Percentiles rank a stretch among this genome's conserved stretches.
Evolutionary conservation across 495 filamentous ascomycete species (phyloP).

Genomic region (Pyrenula massariospora): DNA sequence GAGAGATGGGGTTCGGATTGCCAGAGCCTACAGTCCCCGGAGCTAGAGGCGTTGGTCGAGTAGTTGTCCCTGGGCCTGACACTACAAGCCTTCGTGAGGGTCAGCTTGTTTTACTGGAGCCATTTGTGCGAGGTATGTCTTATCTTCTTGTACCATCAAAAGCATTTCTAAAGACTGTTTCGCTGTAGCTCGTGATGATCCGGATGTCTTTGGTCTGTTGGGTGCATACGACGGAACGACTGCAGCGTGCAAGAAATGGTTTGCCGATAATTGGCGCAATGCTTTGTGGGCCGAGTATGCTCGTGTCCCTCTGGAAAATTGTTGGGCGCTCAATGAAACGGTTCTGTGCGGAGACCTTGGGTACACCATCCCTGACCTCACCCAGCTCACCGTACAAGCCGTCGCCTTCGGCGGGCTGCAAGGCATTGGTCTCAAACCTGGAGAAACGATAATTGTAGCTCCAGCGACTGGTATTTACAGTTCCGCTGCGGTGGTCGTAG

Average conservation of each 20-base stretch:
- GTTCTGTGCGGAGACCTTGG: slow-evolving; percentile 19
- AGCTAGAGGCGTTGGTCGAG: slow-evolving; percentile 27
- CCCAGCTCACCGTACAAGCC: slow-evolving; percentile 7
- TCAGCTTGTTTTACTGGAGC: slow-evolving; percentile 36
- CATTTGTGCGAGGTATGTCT: slow-evolving; percentile 17
- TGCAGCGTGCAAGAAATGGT: slow-evolving; percentile 13
- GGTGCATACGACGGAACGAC: slow-evolving; percentile 19
- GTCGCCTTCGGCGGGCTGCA: slow-evolving; percentile 37
- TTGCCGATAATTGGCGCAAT: slow-evolving; percentile 31
- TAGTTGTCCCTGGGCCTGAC: slow-evolving; percentile 32
- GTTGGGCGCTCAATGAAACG: slow-evolving; percentile 26
- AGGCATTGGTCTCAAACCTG: slow-evolving; percentile 27
- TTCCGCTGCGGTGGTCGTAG: slow-evolving; percentile 28
- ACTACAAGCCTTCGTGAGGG: slow-evolving; percentile 25
- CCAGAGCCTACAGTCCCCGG: slow-evolving; percentile 11
- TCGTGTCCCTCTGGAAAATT: slow-evolving; percentile 34
- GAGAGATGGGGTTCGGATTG: slow-evolving; percentile 5
- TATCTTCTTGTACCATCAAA: slow-evolving; percentile 39
- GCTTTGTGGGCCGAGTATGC: slow-evolving; percentile 30
- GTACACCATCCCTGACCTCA: slow-evolving; percentile 13
- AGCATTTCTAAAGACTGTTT: slow-evolving; percentile 16
- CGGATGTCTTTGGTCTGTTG: slow-evolving; percentile 18
- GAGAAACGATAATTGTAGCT: slow-evolving; percentile 35
- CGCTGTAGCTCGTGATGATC: slow-evolving; percentile 23
- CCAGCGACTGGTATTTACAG: slow-evolving; percentile 35